A percentile compares a stretch with the other conserved stretches of the same genome.
Evolutionary conservation across 441 rosid species (phyloP).

Genomic region (Biscutella laevigata): DNA sequence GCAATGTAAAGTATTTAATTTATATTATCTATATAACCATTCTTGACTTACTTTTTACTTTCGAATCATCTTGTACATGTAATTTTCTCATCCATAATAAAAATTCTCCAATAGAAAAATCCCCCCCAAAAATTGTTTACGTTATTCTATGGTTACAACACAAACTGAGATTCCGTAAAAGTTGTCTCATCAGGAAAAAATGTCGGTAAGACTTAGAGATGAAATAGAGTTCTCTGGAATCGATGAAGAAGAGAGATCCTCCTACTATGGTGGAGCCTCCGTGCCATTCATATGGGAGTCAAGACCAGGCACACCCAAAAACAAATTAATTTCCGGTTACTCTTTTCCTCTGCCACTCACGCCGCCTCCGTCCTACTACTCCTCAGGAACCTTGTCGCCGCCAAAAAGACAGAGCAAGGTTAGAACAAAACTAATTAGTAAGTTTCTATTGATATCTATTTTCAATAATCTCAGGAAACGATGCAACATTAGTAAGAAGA

Average conservation of each 20-base stretch:
- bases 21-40: slow-evolving; percentile 15
- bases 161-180: not conserved
- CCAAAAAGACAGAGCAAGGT: slow-evolving; percentile 21
- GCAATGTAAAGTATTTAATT: not conserved
- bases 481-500: slow-evolving; percentile 9
- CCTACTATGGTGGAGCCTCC: slow-evolving; percentile 51
- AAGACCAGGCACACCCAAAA: slow-evolving; percentile 71
- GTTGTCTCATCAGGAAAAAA: not conserved
- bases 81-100: slow-evolving; percentile 15
- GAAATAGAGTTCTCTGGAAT: slow-evolving; percentile 11
- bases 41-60: slow-evolving; percentile 18
- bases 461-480: slow-evolving; percentile 21
- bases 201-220: slow-evolving; percentile 13
- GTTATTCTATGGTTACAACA: not conserved
- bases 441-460: slow-evolving; percentile 13
- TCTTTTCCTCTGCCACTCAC: slow-evolving; percentile 37
- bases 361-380: slow-evolving; percentile 60
- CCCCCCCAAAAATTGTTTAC: no score
- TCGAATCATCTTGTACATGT: slow-evolving; percentile 9
- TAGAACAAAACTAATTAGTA: slow-evolving; percentile 20
- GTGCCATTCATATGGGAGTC: slow-evolving; percentile 77
- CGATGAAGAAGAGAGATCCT: slow-evolving; percentile 14
- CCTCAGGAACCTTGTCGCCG: slow-evolving; percentile 18
- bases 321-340: slow-evolving; percentile 23
- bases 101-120: not conserved